A percentile compares a stretch with the other conserved stretches of the same genome.
Conservation (phyloP, 768 basidiomycete species). For the Gloeopeniophorella convolvens region DNA sequence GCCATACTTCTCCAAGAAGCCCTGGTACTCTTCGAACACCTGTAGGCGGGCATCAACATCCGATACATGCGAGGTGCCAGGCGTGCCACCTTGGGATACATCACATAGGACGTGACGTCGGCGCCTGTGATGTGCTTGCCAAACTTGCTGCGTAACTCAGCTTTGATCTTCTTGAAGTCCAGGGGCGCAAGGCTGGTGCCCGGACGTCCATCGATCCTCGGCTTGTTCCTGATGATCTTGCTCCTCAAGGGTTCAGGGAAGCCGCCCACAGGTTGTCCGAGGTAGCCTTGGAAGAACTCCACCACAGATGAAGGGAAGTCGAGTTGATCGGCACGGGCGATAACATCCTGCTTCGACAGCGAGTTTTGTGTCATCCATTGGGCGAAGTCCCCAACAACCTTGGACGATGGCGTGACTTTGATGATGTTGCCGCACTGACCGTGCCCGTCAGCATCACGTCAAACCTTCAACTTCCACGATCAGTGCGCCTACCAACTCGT, state of each 20-base stretch:
- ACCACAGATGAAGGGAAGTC: constrained; percentile 98
- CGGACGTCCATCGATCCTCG: constrained; percentile 89
- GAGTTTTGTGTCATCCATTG: constrained; percentile 99
- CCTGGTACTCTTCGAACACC: constrained; percentile 97
- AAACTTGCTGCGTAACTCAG: constrained; percentile 86
- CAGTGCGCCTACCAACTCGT: constrained; percentile 64
- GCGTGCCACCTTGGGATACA: constrained; percentile 86
- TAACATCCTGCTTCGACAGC: constrained; percentile 78
- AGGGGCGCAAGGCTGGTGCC: constrained; percentile 82
- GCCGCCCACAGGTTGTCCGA: constrained; percentile 95
- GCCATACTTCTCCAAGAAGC: constrained; percentile 92
- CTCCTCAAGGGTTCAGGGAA: constrained; percentile 97
- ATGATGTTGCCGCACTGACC: constrained; percentile 90
- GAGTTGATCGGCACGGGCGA: constrained; percentile 78
- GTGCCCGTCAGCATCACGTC: background rate
- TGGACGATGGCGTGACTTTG: constrained; percentile 99
- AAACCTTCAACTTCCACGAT: constrained; percentile 11
- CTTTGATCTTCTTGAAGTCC: constrained; percentile 95
- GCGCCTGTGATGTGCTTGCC: constrained; percentile 91
- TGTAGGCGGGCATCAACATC: constrained; percentile 26
- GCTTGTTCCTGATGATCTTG: constrained; percentile 88
- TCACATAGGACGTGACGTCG: constrained; percentile 92
- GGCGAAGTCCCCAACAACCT: constrained; percentile 98
- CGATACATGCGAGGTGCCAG: background rate
- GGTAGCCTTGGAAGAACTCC: constrained; percentile 99